Conservation (phyloP, 345 rosid genomes). For the Excoecaria agallocha region DNA sequence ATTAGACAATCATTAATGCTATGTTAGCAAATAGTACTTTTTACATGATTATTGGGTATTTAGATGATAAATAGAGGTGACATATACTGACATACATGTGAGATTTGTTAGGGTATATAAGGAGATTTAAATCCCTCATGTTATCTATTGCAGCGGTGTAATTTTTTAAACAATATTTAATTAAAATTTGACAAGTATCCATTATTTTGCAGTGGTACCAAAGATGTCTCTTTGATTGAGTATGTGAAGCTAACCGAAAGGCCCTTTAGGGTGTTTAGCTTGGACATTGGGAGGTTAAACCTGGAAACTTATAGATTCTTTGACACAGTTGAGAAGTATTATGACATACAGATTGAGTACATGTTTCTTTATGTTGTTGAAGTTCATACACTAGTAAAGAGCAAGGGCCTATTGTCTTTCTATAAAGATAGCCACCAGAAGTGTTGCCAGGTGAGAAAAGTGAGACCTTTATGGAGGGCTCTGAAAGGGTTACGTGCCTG, state of each 20-base stretch:
- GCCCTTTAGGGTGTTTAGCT: constrained; percentile 84
- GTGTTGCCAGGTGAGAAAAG: constrained; percentile 96
- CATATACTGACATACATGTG: too few species aligned
- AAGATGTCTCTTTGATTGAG: constrained; percentile 92
- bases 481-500: constrained; percentile 88
- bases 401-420: constrained; percentile 88
- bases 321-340: constrained; percentile 70
- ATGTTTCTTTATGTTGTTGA: constrained; percentile 95
- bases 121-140: too few species aligned
- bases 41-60: neutral
- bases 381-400: constrained; percentile 85
- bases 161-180: too few species aligned
- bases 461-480: constrained; percentile 86
- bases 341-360: constrained; percentile 75
- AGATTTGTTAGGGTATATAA: too few species aligned
- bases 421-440: constrained; percentile 96
- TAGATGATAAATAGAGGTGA: too few species aligned
- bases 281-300: constrained; percentile 90
- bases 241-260: constrained; percentile 79
- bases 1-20: neutral
- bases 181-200: neutral
- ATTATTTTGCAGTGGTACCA: constrained; percentile 73
- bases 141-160: too few species aligned
- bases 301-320: constrained; percentile 76
- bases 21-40: neutral